Evolutionary conservation across 2,329 filamentous ascomycete species (phyloP), one percentile per base, ranked within the genome.

Genomic region (Neonectria sp.): DNA sequence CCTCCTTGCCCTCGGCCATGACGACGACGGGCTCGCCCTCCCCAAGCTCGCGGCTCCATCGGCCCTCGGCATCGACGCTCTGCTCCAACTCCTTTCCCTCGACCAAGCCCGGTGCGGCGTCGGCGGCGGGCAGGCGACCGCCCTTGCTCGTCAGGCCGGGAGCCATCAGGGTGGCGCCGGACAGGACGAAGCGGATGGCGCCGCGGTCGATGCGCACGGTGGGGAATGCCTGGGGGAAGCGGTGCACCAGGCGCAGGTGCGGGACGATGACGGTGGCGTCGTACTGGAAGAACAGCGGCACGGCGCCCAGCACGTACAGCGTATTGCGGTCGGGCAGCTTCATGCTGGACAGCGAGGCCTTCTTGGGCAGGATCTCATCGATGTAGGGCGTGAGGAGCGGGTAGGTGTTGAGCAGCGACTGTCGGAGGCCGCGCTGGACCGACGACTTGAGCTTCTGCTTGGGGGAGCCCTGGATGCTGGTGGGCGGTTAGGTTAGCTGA

Each of bases 391-490:
- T 90, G 58, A 98, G 92, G 58, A 93, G 89, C 3, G 96, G 96
- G 83, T 97, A 98, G 60, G 93, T 93, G 66, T 94, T 88, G 71
- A 96, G 86, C 73, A 98, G 89, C 77, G 93, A 93, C 77, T 91
- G 88, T 75, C 96, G 93, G 76, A 99, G 91, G 71, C 86, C 89
- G 78, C 96, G 93, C 85, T 98, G 95, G 63, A 94, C 94, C 27
- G 95, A 97, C 72, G 95, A 98, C 85, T 98, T 99, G 82, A 98
- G 94, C 87, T 98, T 98, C 75, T 95, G 94, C 85, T 96, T 97
- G 63, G 93, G 91, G 73, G 92, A 90, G 29, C 92, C 33, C 35
- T 71, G 84, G 76, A 90, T 85, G 80, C 97, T 91, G 73, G 43
- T 43, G 40, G n/a, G 65, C 40, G 17, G 68, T 24, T 37, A 33